These are phyloP conservation scores for Novymonas esmeraldas DNA, from an alignment of 208 protist genomes.

Conservation along the genomic window DNA sequence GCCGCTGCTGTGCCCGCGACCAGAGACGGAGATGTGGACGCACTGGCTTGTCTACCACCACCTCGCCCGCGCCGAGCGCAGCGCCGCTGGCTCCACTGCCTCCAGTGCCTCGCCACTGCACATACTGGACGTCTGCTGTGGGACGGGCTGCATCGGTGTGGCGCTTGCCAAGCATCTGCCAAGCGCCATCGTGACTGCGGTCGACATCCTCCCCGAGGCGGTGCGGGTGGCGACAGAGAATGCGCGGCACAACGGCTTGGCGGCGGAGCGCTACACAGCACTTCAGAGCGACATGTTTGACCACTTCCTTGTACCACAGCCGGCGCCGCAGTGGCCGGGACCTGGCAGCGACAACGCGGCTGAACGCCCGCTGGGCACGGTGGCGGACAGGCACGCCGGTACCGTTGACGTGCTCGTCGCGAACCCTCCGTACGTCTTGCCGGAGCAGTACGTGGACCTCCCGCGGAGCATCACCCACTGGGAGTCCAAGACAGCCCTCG, in stretches of 20 bases:
- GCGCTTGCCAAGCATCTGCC: slow-evolving; percentile 77
- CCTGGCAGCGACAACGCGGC: neutral
- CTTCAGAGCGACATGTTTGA: slow-evolving; percentile 85
- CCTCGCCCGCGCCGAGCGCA: slow-evolving; percentile 24
- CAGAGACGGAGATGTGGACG: slow-evolving; percentile 91
- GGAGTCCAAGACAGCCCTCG: slow-evolving; percentile 84
- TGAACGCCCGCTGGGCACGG: slow-evolving; percentile 16
- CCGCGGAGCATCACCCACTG: slow-evolving; percentile 66
- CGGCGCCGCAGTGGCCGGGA: neutral
- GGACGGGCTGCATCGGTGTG: slow-evolving; percentile 89
- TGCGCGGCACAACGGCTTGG: slow-evolving; percentile 62
- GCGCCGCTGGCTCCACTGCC: neutral
- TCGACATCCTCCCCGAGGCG: slow-evolving; percentile 69
- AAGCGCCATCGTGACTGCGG: slow-evolving; percentile 45
- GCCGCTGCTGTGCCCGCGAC: slow-evolving; percentile 81
- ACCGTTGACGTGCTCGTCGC: slow-evolving; percentile 83
- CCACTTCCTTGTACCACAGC: slow-evolving; percentile 36
- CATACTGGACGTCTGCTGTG: slow-evolving; percentile 87
- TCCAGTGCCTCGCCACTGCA: slow-evolving; percentile 8
- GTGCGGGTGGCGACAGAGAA: slow-evolving; percentile 56
- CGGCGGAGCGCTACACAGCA: slow-evolving; percentile 42
- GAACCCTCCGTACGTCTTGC: slow-evolving; percentile 89
- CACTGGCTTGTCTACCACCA: slow-evolving; percentile 74
- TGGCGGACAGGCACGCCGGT: slow-evolving; percentile 18
- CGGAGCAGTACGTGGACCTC: slow-evolving; percentile 74